These are phyloP conservation scores for Tylopilus plumbeoviolaceoides DNA, from an alignment of 768 basidiomycete genomes.

Conservation along the genomic window DNA sequence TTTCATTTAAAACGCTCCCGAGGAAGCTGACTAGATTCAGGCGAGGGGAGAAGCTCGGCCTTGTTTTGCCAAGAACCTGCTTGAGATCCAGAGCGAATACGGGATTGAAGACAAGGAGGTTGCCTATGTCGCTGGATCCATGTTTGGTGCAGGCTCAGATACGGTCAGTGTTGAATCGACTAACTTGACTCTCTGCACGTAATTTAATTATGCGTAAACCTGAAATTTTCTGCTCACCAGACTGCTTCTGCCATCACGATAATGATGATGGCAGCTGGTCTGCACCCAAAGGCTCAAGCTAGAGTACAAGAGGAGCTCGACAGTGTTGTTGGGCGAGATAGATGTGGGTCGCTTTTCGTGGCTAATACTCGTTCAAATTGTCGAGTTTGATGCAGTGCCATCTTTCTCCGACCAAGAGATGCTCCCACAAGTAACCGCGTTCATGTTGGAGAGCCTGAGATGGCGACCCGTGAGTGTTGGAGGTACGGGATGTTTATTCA, in stretches of 20 bases:
- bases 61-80: slow-evolving; percentile 35
- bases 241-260: slow-evolving; percentile 48
- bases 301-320: slow-evolving; percentile 53
- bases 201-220: not conserved
- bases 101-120: slow-evolving; percentile 33
- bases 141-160: slow-evolving; percentile 42
- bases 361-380: not conserved
- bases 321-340: slow-evolving; percentile 40
- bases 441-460: slow-evolving; percentile 33
- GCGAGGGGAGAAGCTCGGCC: slow-evolving; percentile 19
- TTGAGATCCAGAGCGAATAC: slow-evolving; percentile 34
- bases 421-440: slow-evolving; percentile 35
- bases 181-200: not conserved
- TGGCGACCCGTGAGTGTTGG: slow-evolving; percentile 36
- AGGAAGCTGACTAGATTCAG: slow-evolving; percentile 14
- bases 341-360: slow-evolving; percentile 10
- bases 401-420: slow-evolving; percentile 32
- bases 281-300: slow-evolving; percentile 46
- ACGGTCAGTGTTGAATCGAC: slow-evolving; percentile 27
- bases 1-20: fast-evolving
- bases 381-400: slow-evolving; percentile 26
- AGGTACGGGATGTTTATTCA: slow-evolving; percentile 14
- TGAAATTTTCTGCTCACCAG: slow-evolving; percentile 11
- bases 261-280: slow-evolving; percentile 51
- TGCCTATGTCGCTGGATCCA: slow-evolving; percentile 37